Evolutionary conservation across 495 filamentous ascomycete species (phyloP), one percentile per base, ranked within the genome.

Genomic region (Penicillium pancosmium): DNA sequence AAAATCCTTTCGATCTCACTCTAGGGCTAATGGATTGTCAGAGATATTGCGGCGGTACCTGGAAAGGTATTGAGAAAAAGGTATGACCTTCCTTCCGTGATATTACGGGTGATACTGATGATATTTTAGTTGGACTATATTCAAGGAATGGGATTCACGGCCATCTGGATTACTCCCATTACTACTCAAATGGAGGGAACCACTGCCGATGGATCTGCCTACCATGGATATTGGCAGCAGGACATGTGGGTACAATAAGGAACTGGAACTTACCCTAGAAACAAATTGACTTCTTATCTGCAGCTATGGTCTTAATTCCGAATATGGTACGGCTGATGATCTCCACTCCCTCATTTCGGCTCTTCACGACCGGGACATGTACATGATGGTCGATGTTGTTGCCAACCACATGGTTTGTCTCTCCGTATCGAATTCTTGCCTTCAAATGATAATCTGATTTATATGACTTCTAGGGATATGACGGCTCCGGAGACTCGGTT

Each of bases 131-230:
- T 80, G 16, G 76, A 80, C 57, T 80, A 79, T 46, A 79, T 93
- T 66, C 82, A 91, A 64, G 78, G 79, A 54, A 89, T 93, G 86
- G 89, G 91, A 15, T 93, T 93, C 62, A 88, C 87, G 40, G 89
- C 90, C 21, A 81, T 93, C 48, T 93, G 90, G 91, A 94, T 93
- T 53, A 89, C 88, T 0, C 91, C 90, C 0, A 77, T 93, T 12
- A 88, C 88, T 16, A 72, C 77, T 40, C 83, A 91, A 55, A 64
- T 91, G 15, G 68, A 78, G 4, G 73, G 75, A 3, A 70, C 76
- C 11, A 83, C 80, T 11, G 53, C 63, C 0, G 80, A 86, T 56
- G 85, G 86, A 18, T 65, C 69, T 9, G 80, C 85, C 4, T 93
- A 89, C 61, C 89, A 92, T 61, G 89, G 90, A 6, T 93, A 89